Evolutionary conservation across 2,329 filamentous ascomycete species (phyloP).

Genomic region (Hypomyces perniciosus): DNA sequence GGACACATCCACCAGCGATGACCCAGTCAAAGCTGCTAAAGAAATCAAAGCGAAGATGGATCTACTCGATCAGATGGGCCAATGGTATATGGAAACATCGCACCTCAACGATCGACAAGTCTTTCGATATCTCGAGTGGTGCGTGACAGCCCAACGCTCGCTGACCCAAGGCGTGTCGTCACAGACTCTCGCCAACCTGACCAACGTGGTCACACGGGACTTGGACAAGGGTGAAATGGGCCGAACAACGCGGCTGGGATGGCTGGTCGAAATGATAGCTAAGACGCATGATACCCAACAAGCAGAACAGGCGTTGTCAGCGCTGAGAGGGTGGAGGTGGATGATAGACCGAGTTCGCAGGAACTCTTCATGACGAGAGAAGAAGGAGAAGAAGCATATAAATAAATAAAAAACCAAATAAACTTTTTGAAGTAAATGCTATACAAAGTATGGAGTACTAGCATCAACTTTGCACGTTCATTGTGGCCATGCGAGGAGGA

Average conservation of each 20-base stretch:
- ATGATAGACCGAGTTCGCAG: slow-evolving; percentile 10
- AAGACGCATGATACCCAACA: slow-evolving; percentile 15
- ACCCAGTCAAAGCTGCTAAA: slow-evolving; percentile 1
- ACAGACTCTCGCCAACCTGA: slow-evolving; percentile 22
- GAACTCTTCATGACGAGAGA: not conserved
- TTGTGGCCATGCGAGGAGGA: too few species aligned
- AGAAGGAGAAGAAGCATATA: not conserved
- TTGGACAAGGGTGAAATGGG: slow-evolving; percentile 29
- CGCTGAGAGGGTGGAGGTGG: slow-evolving; percentile 22
- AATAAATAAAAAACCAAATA: not conserved
- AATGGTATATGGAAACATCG: slow-evolving; percentile 23
- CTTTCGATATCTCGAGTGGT: slow-evolving; percentile 25
- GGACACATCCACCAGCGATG: not conserved
- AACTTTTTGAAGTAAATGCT: not conserved
- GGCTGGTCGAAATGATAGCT: slow-evolving; percentile 24
- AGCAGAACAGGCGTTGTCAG: slow-evolving; percentile 14
- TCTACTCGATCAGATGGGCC: slow-evolving; percentile 26
- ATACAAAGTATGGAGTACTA: not conserved
- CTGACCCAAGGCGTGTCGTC: slow-evolving; percentile 20
- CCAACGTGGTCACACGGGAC: slow-evolving; percentile 26
- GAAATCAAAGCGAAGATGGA: slow-evolving; percentile 19
- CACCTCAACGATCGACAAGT: slow-evolving; percentile 25
- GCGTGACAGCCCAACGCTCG: slow-evolving; percentile 20
- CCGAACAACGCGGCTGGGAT: slow-evolving; percentile 24
- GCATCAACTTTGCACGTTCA: not conserved